Percentiles rank a stretch among this genome's conserved stretches.
Evolutionary conservation across 257 asterid species (phyloP).

Genomic region (Nicotiana tomentosiformis): DNA sequence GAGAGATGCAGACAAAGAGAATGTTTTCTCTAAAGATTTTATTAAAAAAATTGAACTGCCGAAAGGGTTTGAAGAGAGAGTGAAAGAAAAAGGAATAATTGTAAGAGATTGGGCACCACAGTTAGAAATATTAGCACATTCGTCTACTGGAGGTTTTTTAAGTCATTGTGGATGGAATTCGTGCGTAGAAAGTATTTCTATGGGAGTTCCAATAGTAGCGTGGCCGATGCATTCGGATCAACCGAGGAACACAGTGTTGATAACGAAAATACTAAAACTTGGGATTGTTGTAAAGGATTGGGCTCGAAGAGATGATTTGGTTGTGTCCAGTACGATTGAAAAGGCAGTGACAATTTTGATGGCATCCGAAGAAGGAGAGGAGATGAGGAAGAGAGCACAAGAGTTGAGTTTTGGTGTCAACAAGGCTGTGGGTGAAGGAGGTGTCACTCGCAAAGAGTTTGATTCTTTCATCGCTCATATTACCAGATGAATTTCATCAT

Average conservation of each 20-base stretch:
- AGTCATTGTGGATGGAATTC: slow-evolving; percentile 79
- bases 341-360: slow-evolving; percentile 26
- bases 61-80: slow-evolving; percentile 39
- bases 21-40: not conserved
- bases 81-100: slow-evolving; percentile 31
- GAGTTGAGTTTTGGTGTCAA: slow-evolving; percentile 31
- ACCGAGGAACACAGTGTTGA: slow-evolving; percentile 41
- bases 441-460: slow-evolving; percentile 28
- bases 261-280: slow-evolving; percentile 32
- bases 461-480: slow-evolving; percentile 39
- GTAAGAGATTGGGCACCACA: slow-evolving; percentile 63
- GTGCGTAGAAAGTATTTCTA: slow-evolving; percentile 55
- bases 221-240: slow-evolving; percentile 78
- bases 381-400: slow-evolving; percentile 35
- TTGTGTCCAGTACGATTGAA: slow-evolving; percentile 18
- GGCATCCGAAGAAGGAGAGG: slow-evolving; percentile 35
- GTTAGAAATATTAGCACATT: slow-evolving; percentile 43
- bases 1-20: slow-evolving; percentile 36
- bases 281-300: slow-evolving; percentile 43
- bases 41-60: slow-evolving; percentile 9
- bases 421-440: slow-evolving; percentile 35
- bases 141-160: slow-evolving; percentile 42
- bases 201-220: slow-evolving; percentile 55
- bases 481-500: not conserved
- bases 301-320: slow-evolving; percentile 25